phyloP scores from a whole-genome alignment of 768 basidiomycete species.

The Gautieria morchelliformis region DNA sequence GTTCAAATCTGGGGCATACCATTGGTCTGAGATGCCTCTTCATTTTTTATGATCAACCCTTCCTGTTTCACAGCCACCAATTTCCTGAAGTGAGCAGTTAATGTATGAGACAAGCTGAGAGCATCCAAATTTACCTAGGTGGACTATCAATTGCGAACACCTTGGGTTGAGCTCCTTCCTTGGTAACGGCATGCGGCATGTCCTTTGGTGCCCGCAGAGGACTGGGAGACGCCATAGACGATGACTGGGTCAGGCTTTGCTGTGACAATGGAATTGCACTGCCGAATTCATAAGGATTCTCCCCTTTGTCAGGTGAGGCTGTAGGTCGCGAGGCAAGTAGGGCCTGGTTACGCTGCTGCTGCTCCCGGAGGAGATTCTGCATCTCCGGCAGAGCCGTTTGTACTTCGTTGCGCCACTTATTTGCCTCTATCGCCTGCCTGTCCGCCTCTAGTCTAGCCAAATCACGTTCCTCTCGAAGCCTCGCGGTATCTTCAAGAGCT shows the following conservation, averaged over 20 bases:
- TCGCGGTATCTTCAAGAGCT: not conserved
- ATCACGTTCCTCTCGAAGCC: conserved; percentile 3
- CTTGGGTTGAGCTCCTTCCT: not conserved
- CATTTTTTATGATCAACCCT: not conserved
- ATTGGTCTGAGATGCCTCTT: not conserved
- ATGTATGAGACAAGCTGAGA: not conserved
- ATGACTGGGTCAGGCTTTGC: not conserved
- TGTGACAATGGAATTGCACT: not conserved
- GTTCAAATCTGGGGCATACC: too few species aligned
- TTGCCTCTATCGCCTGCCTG: conserved; percentile 2
- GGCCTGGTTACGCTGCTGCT: not conserved
- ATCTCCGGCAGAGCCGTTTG: conserved; percentile 3
- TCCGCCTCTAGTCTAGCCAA: conserved; percentile 4
- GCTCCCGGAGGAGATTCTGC: not conserved
- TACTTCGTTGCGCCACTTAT: conserved; percentile 2
- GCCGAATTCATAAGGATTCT: not conserved
- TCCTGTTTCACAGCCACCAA: not conserved
- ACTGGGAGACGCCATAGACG: not conserved
- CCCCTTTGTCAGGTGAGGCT: not conserved
- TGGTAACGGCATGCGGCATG: not conserved
- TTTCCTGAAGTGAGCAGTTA: not conserved
- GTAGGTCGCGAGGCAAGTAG: not conserved
- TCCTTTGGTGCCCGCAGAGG: not conserved
- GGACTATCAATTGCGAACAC: not conserved
- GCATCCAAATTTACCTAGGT: not conserved